Base-by-base conservation (phyloP, 495 filamentous ascomycete species). In the Staphylotrichum tortipilum region DNA sequence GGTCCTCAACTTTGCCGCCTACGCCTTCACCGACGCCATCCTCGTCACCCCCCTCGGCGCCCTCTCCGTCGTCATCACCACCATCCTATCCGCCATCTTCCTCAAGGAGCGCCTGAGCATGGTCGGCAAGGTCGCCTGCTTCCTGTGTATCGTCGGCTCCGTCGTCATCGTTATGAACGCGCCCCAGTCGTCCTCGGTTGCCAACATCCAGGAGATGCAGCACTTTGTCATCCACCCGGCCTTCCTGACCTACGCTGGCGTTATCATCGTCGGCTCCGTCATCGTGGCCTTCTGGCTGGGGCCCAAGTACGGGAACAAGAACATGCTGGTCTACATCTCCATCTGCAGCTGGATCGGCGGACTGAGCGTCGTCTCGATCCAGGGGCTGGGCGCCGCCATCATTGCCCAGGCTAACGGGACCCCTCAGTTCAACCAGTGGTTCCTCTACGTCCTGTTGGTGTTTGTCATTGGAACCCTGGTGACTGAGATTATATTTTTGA, bases 21-120 rank as follows among this genome's bases (percentile, higher is more conserved):
- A 98, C 63, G 87, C 88, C 38, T 97, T 98, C 62, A 90, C 92
- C 57, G 92, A 98, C 66, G 92, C 92, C 41, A 95, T 98, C 58
- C 68, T 98, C 53, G 92, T 98, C 39, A 96, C 92, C 7, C 91
- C 94, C 10, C 68, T 98, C 47, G 92, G 92, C 45, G 92, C 92
- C n/a, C 74, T 97, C 43, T 89, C 88, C 0, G 92, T 98, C 53
- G 92, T 98, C 47, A 82, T 97, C 55, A 94, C 89, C 35, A 89
- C 92, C 15, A 80, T 97, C 40, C 73, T 96, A 31, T 95, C 89
- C 3, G 90, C 92, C 23, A 94, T 98, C 30, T 97, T 98, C 67
- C 74, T 98, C 24, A 96, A 95, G 67, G 92, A 98, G 67, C 77
- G 92, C 22, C 73, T 98, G 53, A 95, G 89, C 61, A 91, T 97